A percentile compares a stretch with the other conserved stretches of the same genome.
Conservation (phyloP, 495 filamentous ascomycete species). For the Penicillium samsonianum region DNA sequence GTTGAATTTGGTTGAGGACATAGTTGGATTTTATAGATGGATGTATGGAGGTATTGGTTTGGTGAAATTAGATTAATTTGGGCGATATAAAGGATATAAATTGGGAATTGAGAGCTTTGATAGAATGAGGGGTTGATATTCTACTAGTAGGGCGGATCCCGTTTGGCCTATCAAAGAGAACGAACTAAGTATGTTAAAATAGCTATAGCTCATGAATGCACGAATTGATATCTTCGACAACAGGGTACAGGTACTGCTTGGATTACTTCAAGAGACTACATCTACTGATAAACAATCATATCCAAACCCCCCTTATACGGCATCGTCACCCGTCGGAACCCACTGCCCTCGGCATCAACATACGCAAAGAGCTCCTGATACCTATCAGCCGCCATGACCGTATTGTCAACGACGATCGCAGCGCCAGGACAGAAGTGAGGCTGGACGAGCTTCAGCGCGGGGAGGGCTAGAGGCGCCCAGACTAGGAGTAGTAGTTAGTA, state of each 20-base stretch:
- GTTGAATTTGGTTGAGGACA: constrained; percentile 17
- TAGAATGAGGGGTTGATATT: constrained; percentile 2
- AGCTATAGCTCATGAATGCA: not conserved
- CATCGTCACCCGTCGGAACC: constrained; percentile 23
- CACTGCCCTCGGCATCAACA: constrained; percentile 24
- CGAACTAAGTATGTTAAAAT: not conserved
- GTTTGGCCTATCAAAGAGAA: not conserved
- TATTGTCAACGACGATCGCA: constrained; percentile 56
- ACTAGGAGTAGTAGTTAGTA: constrained; percentile 34
- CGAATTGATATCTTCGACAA: not conserved
- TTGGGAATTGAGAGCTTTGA: not conserved
- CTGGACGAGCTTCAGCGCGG: constrained; percentile 48
- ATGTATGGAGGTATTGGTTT: not conserved
- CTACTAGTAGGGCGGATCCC: not conserved
- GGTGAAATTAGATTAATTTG: not conserved
- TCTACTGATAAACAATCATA: constrained; percentile 28
- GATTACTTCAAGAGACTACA: not conserved
- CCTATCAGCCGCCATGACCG: constrained; percentile 25
- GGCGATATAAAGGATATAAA: not conserved
- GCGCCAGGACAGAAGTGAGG: constrained; percentile 47
- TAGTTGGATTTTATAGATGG: not conserved
- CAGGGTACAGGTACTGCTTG: not conserved
- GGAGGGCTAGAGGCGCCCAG: constrained; percentile 54
- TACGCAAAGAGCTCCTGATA: constrained; percentile 43
- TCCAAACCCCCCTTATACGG: constrained; percentile 27